Percentiles rank a stretch among this genome's conserved stretches.
phyloP scores from a whole-genome alignment of 1,284 basidiomycete species.

The Pterula multifida region DNA sequence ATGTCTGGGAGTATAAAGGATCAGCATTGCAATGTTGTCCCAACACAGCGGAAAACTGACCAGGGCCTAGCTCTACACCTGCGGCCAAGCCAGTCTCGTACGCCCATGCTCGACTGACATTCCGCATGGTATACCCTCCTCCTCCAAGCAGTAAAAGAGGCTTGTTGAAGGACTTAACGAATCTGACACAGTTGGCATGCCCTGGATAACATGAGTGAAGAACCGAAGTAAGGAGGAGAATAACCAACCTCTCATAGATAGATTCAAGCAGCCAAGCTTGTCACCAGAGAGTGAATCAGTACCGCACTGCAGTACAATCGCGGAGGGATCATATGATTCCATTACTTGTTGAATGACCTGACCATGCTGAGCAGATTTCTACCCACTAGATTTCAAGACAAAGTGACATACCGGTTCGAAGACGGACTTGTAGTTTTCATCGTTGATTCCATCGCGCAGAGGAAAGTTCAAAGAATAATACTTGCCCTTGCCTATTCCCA shows the following conservation, averaged over 20 bases:
- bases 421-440: constrained; percentile 91
- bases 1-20: constrained; percentile 50
- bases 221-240: neutral
- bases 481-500: constrained; percentile 87
- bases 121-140: constrained; percentile 98
- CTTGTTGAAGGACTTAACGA: constrained; percentile 93
- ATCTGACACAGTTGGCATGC: constrained; percentile 95
- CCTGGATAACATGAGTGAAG: constrained; percentile 28
- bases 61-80: constrained; percentile 82
- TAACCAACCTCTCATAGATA: constrained; percentile 84
- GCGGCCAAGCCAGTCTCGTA: constrained; percentile 96
- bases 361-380: constrained; percentile 4
- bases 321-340: constrained; percentile 91
- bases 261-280: constrained; percentile 91
- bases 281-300: constrained; percentile 98
- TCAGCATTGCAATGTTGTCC: too few relatives aligned
- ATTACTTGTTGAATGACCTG: constrained; percentile 93
- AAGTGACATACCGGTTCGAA: constrained; percentile 76
- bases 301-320: constrained; percentile 95
- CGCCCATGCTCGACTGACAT: constrained; percentile 95
- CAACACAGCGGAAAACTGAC: constrained; percentile 28
- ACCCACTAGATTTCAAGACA: neutral
- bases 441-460: constrained; percentile 89
- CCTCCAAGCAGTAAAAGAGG: constrained; percentile 91
- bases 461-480: constrained; percentile 94